phyloP scores from a whole-genome alignment of 2,329 filamentous ascomycete genomes.

The Neofusicoccum ribis region DNA sequence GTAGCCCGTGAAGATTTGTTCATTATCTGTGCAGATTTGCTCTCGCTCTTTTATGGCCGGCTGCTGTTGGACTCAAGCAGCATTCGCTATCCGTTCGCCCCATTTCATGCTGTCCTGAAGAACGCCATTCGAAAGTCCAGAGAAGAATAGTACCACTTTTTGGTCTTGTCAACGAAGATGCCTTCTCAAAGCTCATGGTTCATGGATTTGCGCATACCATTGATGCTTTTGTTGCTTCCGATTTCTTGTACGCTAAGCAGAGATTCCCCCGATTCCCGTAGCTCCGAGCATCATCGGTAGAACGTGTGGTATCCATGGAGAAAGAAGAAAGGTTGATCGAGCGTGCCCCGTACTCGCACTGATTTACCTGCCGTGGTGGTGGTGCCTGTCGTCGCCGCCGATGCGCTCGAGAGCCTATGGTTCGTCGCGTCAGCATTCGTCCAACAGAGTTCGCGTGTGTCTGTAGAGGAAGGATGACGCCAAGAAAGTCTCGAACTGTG shows the following conservation, averaged over 20 bases:
- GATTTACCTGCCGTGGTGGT: constrained; percentile 4
- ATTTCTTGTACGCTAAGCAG: constrained; percentile 9
- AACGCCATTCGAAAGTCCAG: not conserved
- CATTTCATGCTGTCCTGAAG: not conserved
- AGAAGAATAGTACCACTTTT: not conserved
- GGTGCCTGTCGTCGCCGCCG: constrained; percentile 28
- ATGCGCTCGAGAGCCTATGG: constrained; percentile 41
- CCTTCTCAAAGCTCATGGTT: not conserved
- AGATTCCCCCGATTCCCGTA: not conserved
- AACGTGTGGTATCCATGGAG: constrained; percentile 1
- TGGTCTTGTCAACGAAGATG: constrained; percentile 4
- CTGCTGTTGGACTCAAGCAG: not conserved
- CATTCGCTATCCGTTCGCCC: not conserved
- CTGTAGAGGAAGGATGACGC: not conserved
- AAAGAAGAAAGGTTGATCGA: not conserved
- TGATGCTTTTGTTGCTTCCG: constrained; percentile 11
- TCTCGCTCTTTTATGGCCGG: not conserved
- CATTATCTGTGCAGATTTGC: not conserved
- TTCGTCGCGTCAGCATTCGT: not conserved
- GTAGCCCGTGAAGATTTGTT: not conserved
- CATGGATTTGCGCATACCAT: constrained; percentile 7
- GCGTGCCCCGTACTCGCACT: constrained; percentile 16
- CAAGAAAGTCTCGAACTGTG: not conserved
- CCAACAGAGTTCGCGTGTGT: not conserved
- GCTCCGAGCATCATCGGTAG: constrained; percentile 2